Evolutionary conservation across 257 asterid genomes (phyloP).

Genomic region (Solanum verrucosum): DNA sequence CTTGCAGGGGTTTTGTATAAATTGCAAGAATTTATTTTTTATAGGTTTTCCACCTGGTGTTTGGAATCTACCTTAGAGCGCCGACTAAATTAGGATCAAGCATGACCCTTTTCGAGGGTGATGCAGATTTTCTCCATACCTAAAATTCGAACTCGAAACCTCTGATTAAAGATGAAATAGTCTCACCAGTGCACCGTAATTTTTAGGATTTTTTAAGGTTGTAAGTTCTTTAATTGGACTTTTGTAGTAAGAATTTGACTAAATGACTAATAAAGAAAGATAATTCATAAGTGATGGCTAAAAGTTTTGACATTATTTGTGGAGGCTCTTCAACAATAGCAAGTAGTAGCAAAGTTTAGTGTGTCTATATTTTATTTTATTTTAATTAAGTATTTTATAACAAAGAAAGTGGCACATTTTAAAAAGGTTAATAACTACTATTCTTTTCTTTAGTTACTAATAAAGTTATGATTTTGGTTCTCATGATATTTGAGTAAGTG

Average conservation of each 20-base stretch:
- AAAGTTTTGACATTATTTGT: neutral
- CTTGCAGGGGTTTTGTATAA: neutral
- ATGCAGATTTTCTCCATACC: fast-evolving
- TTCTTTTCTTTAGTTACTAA: neutral
- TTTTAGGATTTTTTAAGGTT: neutral
- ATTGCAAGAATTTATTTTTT: neutral
- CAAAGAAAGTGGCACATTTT: neutral
- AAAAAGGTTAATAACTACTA: neutral
- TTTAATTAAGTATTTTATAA: neutral
- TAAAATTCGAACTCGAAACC: fast-evolving
- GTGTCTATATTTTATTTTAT: neutral
- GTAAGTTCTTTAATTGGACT: neutral
- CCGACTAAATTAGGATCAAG: too few species aligned
- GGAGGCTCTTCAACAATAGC: neutral
- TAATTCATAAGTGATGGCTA: neutral
- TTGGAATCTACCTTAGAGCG: neutral
- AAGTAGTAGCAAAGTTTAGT: neutral
- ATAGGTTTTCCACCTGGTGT: neutral
- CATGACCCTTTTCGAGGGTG: neutral
- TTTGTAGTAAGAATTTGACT: neutral
- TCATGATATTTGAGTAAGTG: neutral
- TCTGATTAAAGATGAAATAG: neutral
- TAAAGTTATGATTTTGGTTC: neutral
- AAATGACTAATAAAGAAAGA: neutral
- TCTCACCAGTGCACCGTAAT: fast-evolving